phyloP scores from a whole-genome alignment of 495 filamentous ascomycete genomes.

The Lasiosphaeris hirsuta region DNA sequence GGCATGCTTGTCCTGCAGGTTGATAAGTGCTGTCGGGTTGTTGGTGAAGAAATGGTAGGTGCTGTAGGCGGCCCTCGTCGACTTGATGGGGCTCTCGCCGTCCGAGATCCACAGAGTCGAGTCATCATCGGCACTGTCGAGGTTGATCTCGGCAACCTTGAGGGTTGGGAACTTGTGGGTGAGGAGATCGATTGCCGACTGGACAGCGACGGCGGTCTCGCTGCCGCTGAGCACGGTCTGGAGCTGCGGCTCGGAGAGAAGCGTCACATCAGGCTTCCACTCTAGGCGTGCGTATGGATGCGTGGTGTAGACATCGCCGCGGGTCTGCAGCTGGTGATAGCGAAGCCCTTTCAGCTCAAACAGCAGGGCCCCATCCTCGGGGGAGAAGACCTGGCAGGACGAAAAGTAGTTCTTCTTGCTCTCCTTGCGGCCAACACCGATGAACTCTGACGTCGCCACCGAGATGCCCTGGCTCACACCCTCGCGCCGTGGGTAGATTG shows the following conservation, averaged over 20 bases:
- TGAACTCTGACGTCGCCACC: not conserved
- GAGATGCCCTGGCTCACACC: not conserved
- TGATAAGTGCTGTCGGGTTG: not conserved
- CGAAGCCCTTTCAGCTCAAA: not conserved
- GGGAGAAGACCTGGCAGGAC: not conserved
- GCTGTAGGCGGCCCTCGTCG: not conserved
- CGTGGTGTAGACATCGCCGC: not conserved
- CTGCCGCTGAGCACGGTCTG: not conserved
- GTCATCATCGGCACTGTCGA: conserved; percentile 9
- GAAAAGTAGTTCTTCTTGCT: not conserved
- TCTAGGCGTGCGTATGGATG: not conserved
- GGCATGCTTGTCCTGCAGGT: not conserved
- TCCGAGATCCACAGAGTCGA: conserved; percentile 2
- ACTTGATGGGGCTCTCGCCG: not conserved
- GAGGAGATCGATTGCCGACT: conserved; percentile 23
- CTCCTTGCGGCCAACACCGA: not conserved
- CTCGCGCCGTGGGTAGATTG: conserved; percentile 7
- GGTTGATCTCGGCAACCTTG: conserved; percentile 26
- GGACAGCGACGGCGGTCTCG: not conserved
- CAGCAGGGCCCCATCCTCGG: not conserved
- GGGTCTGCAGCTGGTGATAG: not conserved
- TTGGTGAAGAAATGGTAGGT: not conserved
- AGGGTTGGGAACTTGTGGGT: conserved; percentile 30
- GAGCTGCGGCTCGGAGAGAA: conserved; percentile 16
- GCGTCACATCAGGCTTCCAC: conserved; percentile 32